Base-by-base conservation (phyloP, 768 basidiomycete species). In the Naganishia vishniacii region DNA sequence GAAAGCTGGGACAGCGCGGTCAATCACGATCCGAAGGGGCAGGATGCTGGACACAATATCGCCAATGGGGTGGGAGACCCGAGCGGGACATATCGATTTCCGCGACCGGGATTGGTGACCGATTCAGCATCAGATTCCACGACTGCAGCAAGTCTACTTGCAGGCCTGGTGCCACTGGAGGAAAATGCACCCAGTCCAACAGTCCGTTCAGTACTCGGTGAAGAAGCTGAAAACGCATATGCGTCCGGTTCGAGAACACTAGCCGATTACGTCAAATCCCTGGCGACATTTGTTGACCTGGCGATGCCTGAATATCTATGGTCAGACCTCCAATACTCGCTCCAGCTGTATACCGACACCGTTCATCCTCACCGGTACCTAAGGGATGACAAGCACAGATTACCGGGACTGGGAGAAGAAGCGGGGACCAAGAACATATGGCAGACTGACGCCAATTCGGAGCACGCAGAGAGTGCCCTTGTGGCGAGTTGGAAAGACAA, bases 371-470 rank as follows among this genome's bases (percentile, higher is more conserved):
- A 13, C 6, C 13, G 12, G n/a, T 32, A 41, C 40, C 20, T 56
- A 2, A 56, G n/a, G 37, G 40, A 18, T 12, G 31, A 58, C 20
- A 8, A 25, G 23, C 3, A 20, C 37, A 40, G 41, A 25, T 29
- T 59, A 5, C 56, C 56, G 9, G 56, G 32, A 13, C 56, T 64
- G 2, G 63, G 63, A 26, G 63, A 59, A 26, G 48, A 40, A 26
- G 28, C 28, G 48, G 45, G 56, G 20, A 26, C 42, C 3, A 71
- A 71, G 62, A 68, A 44, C n/a, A 60, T 77, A 6, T 77, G 73
- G 73, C 73, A 74, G 69, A 74, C 74, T 51, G 75, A 72, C 45
- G 73, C 70, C 53, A 66, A 71, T 53, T 28, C 53, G 4, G 26
- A 45, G 0, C 45, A 65, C 13, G 56, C 48, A 23, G 60, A 66